Evolutionary conservation across 768 basidiomycete species (phyloP).

Genomic region (Mycena venus): DNA sequence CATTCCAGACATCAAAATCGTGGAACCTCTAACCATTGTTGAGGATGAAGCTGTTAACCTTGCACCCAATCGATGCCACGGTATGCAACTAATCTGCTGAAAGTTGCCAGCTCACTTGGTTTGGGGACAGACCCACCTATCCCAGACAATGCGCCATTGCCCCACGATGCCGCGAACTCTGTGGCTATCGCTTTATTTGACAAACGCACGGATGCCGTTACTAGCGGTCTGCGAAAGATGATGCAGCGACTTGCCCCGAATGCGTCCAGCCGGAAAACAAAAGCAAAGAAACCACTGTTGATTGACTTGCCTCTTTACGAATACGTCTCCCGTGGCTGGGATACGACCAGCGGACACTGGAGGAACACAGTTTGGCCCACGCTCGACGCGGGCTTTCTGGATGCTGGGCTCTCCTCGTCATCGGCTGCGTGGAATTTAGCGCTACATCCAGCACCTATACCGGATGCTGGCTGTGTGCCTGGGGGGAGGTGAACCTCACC

Average conservation of each 20-base stretch:
- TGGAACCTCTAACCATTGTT: background rate
- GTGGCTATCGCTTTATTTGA: slow-evolving; percentile 7
- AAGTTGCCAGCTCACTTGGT: no score
- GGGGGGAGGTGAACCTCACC: no score
- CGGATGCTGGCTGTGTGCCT: no score
- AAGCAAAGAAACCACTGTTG: background rate
- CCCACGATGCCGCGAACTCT: background rate
- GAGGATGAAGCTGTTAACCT: slow-evolving; percentile 7
- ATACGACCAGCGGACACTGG: slow-evolving; percentile 3
- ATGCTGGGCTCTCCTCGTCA: no score
- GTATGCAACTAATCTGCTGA: no score
- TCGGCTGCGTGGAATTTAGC: no score
- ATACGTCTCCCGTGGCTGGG: slow-evolving; percentile 16
- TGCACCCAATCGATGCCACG: background rate
- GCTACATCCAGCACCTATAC: no score
- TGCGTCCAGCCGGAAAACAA: background rate
- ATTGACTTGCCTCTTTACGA: slow-evolving; percentile 15
- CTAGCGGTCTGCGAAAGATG: background rate
- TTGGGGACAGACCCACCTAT: background rate
- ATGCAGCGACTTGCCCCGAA: no score
- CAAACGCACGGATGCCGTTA: background rate
- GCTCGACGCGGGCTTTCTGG: no score
- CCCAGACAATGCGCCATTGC: background rate
- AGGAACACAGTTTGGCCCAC: slow-evolving; percentile 7
- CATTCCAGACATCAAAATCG: slow-evolving; percentile 11